These are phyloP conservation scores for Juncus effusus DNA, from an alignment of 176 grass and related monocot species.

Conservation along the genomic window DNA sequence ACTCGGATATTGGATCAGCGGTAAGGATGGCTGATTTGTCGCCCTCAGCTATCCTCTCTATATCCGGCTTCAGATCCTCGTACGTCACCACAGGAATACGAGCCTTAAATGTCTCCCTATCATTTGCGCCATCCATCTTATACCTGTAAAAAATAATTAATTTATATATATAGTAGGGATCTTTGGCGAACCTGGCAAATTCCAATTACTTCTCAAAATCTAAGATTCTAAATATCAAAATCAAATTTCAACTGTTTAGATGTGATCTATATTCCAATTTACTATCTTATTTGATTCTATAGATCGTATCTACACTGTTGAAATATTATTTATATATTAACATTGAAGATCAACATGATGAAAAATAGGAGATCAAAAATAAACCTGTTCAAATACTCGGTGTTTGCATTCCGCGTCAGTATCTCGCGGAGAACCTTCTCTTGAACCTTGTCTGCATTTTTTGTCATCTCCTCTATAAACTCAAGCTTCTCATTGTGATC, in stretches of 20 bases:
- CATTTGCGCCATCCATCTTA: constrained; percentile 45
- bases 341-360: too few species aligned
- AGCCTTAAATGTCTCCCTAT: constrained; percentile 40
- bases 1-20: constrained; percentile 59
- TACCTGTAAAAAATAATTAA: constrained; percentile 11
- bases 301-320: too few species aligned
- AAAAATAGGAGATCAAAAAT: neutral
- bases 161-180: too few species aligned
- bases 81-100: constrained; percentile 62
- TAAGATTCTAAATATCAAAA: too few species aligned
- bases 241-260: too few species aligned
- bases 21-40: constrained; percentile 67
- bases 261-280: too few species aligned
- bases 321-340: too few species aligned
- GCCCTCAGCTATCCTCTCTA: constrained; percentile 64
- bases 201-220: too few species aligned
- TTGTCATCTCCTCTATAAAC: constrained; percentile 69
- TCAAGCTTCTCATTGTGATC: constrained; percentile 48
- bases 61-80: constrained; percentile 62
- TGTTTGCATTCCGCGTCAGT: constrained; percentile 38
- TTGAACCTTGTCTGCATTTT: constrained; percentile 41
- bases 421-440: constrained; percentile 53
- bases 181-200: too few species aligned
- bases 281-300: too few species aligned
- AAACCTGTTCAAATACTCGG: constrained; percentile 44